Evolutionary conservation across 768 basidiomycete genomes (phyloP).

Genomic region (Hygrocybe coccinea): DNA sequence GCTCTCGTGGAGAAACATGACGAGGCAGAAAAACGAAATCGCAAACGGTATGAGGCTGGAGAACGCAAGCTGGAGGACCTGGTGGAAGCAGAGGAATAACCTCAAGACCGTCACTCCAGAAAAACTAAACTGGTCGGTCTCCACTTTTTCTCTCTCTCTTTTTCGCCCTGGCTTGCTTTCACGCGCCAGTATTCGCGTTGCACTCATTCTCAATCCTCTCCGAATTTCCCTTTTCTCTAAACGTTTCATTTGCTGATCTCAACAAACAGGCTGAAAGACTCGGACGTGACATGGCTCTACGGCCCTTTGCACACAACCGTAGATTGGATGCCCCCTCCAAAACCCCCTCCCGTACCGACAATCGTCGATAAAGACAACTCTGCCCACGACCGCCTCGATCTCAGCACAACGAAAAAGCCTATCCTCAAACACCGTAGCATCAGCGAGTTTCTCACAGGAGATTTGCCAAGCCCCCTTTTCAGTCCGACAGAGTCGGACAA

Average conservation of each 20-base stretch:
- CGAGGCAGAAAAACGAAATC: constrained; percentile 96
- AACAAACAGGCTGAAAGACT: constrained; percentile 98
- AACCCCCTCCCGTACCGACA: constrained; percentile 36
- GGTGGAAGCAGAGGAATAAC: constrained; percentile 99
- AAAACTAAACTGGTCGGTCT: constrained; percentile 93
- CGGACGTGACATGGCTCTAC: constrained; percentile 98
- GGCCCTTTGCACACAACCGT: constrained; percentile 94
- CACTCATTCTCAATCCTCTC: too few species aligned
- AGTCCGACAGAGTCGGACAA: constrained; percentile 54
- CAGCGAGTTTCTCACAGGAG: constrained; percentile 78
- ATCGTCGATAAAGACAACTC: constrained; percentile 35
- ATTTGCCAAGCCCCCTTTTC: constrained; percentile 62
- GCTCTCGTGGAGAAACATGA: constrained; percentile 98
- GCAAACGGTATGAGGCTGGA: constrained; percentile 91
- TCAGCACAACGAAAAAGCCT: constrained; percentile 57
- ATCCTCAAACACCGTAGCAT: constrained; percentile 96
- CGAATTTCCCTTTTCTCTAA: constrained; percentile 5
- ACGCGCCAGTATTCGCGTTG: neutral
- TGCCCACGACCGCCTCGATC: constrained; percentile 50
- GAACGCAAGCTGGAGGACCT: constrained; percentile 97
- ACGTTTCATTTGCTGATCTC: too few species aligned
- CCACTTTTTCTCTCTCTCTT: neutral
- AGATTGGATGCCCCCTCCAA: constrained; percentile 70
- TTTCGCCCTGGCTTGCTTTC: neutral
- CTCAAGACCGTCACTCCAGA: constrained; percentile 93